These are phyloP conservation scores for Friedmanniomyces endolithicus DNA, from an alignment of 495 filamentous ascomycete genomes.

Conservation along the genomic window DNA sequence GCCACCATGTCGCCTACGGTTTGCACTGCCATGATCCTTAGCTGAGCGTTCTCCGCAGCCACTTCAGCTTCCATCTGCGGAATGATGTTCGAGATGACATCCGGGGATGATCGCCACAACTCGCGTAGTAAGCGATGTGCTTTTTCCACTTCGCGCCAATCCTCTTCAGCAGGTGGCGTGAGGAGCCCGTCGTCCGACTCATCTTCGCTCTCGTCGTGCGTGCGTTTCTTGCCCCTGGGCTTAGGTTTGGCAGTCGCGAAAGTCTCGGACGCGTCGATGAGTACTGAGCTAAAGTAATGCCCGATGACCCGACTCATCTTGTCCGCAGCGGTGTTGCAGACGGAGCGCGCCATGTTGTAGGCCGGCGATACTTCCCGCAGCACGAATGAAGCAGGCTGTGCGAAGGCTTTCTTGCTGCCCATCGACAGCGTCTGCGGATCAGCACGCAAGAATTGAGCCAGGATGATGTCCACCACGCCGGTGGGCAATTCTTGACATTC, in stretches of 20 bases:
- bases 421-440: constrained; percentile 45
- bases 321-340: constrained; percentile 82
- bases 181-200: constrained; percentile 57
- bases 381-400: constrained; percentile 44
- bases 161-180: constrained; percentile 58
- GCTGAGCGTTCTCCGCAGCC: constrained; percentile 71
- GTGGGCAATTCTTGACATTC: constrained; percentile 68
- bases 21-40: constrained; percentile 78
- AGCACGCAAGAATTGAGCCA: constrained; percentile 86
- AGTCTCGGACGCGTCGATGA: constrained; percentile 65
- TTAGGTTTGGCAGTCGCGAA: constrained; percentile 32
- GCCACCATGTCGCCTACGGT: constrained; percentile 89
- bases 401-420: constrained; percentile 43
- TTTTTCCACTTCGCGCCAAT: constrained; percentile 75
- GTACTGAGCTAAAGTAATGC: constrained; percentile 94
- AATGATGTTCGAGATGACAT: constrained; percentile 82
- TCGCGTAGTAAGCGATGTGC: constrained; percentile 82
- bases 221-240: constrained; percentile 25
- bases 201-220: constrained; percentile 39
- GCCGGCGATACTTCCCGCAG: constrained; percentile 79
- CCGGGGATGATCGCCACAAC: constrained; percentile 83
- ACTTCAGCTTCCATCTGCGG: constrained; percentile 90
- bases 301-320: constrained; percentile 89
- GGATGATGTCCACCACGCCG: constrained; percentile 81
- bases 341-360: constrained; percentile 88